These are phyloP conservation scores for Dichotomopilus funicola DNA, from an alignment of 2,329 filamentous ascomycete genomes.

Conservation along the genomic window DNA sequence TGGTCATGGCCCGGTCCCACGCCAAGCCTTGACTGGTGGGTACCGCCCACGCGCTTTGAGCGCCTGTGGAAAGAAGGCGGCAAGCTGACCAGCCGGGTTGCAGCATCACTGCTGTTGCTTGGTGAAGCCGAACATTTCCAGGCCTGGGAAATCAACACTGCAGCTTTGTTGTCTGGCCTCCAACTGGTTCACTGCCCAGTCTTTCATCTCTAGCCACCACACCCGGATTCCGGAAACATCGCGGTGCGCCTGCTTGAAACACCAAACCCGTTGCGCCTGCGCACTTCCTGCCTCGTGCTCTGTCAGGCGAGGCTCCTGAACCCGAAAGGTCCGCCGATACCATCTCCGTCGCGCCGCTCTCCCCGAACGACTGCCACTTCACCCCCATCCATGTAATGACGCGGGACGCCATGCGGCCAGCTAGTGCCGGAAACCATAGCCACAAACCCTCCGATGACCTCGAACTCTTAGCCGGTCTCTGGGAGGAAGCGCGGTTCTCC, in stretches of 20 bases:
- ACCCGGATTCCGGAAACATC: background rate
- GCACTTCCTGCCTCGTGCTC: background rate
- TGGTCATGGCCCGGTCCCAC: background rate
- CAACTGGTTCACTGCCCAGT: background rate
- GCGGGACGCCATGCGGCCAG: conserved; percentile 37
- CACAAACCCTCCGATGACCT: conserved; percentile 32
- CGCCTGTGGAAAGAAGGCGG: conserved; percentile 5
- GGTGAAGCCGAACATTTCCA: background rate
- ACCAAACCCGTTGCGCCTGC: background rate
- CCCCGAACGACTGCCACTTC: background rate
- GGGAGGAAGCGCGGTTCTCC: conserved; percentile 55
- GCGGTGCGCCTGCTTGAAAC: background rate
- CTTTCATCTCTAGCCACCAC: background rate
- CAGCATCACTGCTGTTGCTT: background rate
- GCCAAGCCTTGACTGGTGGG: conserved; percentile 2
- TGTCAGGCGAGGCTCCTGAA: background rate
- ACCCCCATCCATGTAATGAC: conserved; percentile 40
- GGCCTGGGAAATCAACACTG: background rate
- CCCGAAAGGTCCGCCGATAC: background rate
- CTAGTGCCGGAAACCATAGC: conserved; percentile 25
- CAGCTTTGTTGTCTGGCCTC: background rate
- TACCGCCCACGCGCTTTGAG: background rate
- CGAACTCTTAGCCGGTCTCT: conserved; percentile 51
- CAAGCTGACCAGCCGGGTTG: conserved; percentile 1
- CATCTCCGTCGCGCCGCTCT: background rate